Conservation (phyloP, 1,139 yeast genomes). For the Blastobotrys capitulatus region DNA sequence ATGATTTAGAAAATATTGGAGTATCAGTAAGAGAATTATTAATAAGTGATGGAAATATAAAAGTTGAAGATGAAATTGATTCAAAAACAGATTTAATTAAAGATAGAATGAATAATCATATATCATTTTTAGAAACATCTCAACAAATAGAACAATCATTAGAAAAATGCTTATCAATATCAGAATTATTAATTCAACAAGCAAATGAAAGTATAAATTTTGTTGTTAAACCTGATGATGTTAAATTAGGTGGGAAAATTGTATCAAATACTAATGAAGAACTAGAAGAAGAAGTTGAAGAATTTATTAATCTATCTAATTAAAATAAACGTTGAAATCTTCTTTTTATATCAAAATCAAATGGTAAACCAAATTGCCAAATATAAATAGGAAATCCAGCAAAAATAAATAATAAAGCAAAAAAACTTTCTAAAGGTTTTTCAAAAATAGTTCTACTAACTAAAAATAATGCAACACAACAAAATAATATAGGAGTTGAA, state of each 20-base stretch:
- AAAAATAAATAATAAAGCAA: constrained; percentile 29
- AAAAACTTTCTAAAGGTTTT: constrained; percentile 32
- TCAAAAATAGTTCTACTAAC: constrained; percentile 34
- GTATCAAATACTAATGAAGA: constrained; percentile 8
- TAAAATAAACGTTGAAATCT: too few relatives aligned
- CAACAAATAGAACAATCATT: constrained; percentile 20
- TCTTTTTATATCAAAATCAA: not conserved
- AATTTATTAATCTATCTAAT: too few relatives aligned
- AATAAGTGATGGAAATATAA: constrained; percentile 4
- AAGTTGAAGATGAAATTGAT: constrained; percentile 11
- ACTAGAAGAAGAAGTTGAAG: too few relatives aligned
- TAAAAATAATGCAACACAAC: constrained; percentile 36
- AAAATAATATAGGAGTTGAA: constrained; percentile 35
- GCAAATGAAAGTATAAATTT: constrained; percentile 22
- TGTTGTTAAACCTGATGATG: constrained; percentile 20
- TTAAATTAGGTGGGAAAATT: constrained; percentile 18
- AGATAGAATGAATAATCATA: constrained; percentile 22
- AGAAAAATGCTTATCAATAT: constrained; percentile 21
- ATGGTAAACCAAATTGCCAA: constrained; percentile 18
- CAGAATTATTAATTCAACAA: constrained; percentile 21
- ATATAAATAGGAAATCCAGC: constrained; percentile 34
- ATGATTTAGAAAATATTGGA: constrained; percentile 1
- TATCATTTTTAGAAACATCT: constrained; percentile 22
- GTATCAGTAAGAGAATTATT: constrained; percentile 5
- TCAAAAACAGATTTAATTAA: constrained; percentile 18